Base-by-base conservation (phyloP, 164 flowering plant species). In the Magnolia officinalis region DNA sequence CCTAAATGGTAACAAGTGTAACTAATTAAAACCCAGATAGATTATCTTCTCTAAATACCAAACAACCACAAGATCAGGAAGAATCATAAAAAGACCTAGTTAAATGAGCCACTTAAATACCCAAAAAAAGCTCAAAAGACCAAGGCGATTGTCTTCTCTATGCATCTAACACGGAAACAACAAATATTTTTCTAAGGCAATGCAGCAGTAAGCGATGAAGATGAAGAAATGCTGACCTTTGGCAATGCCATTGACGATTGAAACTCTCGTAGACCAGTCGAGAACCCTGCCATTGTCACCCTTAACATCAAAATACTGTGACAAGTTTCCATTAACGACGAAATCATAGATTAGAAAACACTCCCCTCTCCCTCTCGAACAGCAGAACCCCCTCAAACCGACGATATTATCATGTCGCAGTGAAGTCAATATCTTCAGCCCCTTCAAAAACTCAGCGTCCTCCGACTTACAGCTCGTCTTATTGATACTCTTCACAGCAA, bases 311-410 rank as follows among this genome's bases (percentile, higher is more conserved):
- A 96, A 91, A 75, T 90, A 89, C 78, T 88, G 85, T 69, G 82
- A 74, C 82, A 96, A 81, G 76, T 84, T 91, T 64, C 98, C 98
- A 58, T 90, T 91, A 0, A 94, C 87, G 8, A 88, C 90, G 74
- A 84, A 96, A 73, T 91, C 96, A 77, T 94, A 94, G 5, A 96
- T 74, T 31, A 96, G 92, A 72, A 92, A 96, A 55, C 98, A 96
- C 82, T 96, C 98, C 1, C 99, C 98, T 50, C 99, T 76, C 26
- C 93, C 97, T 59, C 82, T 89, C 11, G 99, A 96, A 77, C 98
- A 92, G 81, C 99, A 96, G 76, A 96, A 90, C 0, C 99, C 99
- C 83, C 96, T 88, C 73, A 96, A 71, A 63, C 85, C 82, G 18
- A 89, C 89, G 51, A 96, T 84, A 80, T 91, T 92, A 63, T 92